These are phyloP conservation scores for Solanum appendiculatum DNA, from an alignment of 257 asterid species.

Conservation along the genomic window DNA sequence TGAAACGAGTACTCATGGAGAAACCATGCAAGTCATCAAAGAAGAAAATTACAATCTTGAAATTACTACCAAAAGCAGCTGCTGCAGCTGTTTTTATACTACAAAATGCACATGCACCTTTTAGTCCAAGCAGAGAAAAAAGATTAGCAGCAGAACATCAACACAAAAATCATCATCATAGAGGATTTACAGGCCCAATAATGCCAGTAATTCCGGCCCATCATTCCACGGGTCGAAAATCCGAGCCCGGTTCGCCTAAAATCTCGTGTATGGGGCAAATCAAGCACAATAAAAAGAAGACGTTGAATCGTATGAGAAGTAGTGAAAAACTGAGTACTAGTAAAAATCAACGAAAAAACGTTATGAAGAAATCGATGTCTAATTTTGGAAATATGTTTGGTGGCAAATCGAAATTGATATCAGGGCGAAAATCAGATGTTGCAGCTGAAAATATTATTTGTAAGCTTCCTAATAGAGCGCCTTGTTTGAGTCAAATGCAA, in stretches of 20 bases:
- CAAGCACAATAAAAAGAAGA: constrained; percentile 19
- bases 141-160: not conserved
- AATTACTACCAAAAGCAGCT: constrained; percentile 20
- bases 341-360: not conserved
- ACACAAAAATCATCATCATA: not conserved
- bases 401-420: not conserved
- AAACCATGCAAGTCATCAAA: constrained; percentile 16
- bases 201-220: constrained; percentile 19
- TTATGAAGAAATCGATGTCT: not conserved
- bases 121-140: constrained; percentile 27
- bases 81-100: constrained; percentile 14
- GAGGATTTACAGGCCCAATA: constrained; percentile 31
- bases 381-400: constrained; percentile 1
- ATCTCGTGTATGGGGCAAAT: constrained; percentile 49
- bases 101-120: constrained; percentile 22
- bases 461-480: constrained; percentile 9
- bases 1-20: constrained; percentile 11
- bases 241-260: constrained; percentile 49
- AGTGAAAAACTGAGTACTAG: not conserved
- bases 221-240: constrained; percentile 17
- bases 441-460: not conserved
- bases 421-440: constrained; percentile 22
- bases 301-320: not conserved
- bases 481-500: constrained; percentile 42
- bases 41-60: constrained; percentile 13